Percentiles rank a stretch among this genome's conserved stretches.
Conservation (phyloP, 2,329 filamentous ascomycete species). For the Botrytis tulipae region DNA sequence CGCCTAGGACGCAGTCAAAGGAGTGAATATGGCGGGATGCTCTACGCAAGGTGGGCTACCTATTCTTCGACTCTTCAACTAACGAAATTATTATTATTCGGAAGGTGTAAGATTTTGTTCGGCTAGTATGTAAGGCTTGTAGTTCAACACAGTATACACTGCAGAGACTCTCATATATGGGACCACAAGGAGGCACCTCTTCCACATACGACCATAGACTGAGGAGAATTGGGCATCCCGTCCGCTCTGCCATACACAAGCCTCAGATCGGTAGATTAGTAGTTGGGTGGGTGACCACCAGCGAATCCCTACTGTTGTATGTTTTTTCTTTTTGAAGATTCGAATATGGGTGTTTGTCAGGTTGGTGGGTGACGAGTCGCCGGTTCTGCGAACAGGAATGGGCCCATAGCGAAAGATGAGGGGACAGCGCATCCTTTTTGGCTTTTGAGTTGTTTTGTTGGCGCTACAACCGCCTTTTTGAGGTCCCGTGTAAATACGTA, state of each 20-base stretch:
- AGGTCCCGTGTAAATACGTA: not conserved
- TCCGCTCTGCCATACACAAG: conserved; percentile 17
- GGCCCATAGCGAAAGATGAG: not conserved
- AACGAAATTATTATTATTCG: not conserved
- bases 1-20: not conserved
- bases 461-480: not conserved
- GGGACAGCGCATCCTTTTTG: not conserved
- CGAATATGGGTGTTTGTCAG: not conserved
- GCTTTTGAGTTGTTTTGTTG: not conserved
- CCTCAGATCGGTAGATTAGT: conserved; percentile 12
- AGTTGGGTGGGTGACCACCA: conserved; percentile 17
- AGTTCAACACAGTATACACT: no score
- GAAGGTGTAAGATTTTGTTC: not conserved
- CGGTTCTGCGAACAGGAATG: not conserved
- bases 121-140: not conserved
- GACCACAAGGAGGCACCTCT: rapidly evolving
- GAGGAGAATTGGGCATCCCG: conserved; percentile 8
- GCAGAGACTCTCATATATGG: not conserved
- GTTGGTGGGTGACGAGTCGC: not conserved
- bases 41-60: not conserved
- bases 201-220: not conserved
- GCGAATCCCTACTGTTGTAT: conserved; percentile 15
- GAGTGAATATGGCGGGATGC: not conserved
- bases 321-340: not conserved
- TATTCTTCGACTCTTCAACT: not conserved